A percentile compares a stretch with the other conserved stretches of the same genome.
Conservation (phyloP, 345 rosid species). For the Streptanthus diversifolius region DNA sequence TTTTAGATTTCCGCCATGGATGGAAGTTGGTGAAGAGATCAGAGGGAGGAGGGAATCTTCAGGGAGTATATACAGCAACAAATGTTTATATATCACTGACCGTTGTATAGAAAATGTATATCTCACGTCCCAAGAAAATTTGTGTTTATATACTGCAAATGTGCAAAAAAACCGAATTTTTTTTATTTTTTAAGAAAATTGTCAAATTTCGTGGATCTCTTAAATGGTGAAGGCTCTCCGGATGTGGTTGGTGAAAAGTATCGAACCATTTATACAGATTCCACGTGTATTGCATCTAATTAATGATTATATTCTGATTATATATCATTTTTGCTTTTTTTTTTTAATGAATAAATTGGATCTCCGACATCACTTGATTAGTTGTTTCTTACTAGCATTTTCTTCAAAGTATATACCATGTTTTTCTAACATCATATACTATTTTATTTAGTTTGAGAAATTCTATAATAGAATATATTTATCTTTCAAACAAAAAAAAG, state of each 20-base stretch:
- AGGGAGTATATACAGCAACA: not conserved
- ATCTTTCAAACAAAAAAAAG: not conserved
- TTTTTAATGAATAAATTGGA: not conserved
- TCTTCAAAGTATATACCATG: not conserved
- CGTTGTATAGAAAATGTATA: constrained; percentile 10
- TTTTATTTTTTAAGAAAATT: not conserved
- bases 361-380: constrained; percentile 9
- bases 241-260: constrained; percentile 35
- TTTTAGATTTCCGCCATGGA: constrained; percentile 31
- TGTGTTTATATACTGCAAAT: constrained; percentile 8
- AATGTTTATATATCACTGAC: not conserved
- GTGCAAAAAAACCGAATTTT: not conserved
- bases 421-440: not conserved
- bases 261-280: not conserved
- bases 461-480: not conserved
- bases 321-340: not conserved
- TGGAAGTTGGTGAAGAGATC: constrained; percentile 26
- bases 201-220: constrained; percentile 17
- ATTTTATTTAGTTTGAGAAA: not conserved
- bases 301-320: not conserved
- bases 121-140: constrained; percentile 5
- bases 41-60: constrained; percentile 18
- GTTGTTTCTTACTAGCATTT: not conserved
- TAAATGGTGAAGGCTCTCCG: not conserved
- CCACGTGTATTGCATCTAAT: constrained; percentile 17